Conservation (phyloP, 2,329 filamentous ascomycete genomes). For the Lachnellula occidentalis region DNA sequence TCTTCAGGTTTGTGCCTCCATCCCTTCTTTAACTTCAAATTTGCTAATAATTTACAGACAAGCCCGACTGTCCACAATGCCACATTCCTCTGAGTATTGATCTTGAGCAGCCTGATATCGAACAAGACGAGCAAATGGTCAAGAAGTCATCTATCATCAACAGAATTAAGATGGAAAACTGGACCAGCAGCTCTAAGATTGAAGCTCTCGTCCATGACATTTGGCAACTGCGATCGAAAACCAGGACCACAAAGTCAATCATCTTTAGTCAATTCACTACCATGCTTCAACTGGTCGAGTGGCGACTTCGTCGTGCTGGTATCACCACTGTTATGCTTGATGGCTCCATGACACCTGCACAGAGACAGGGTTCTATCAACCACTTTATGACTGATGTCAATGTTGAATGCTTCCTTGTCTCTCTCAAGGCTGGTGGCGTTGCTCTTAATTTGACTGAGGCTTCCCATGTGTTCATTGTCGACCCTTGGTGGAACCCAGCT, state of each 20-base stretch:
- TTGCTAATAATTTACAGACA: slow-evolving; percentile 34
- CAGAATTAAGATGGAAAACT: slow-evolving; percentile 97
- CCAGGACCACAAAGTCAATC: slow-evolving; percentile 91
- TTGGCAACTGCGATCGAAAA: slow-evolving; percentile 85
- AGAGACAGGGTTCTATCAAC: slow-evolving; percentile 89
- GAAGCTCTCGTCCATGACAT: slow-evolving; percentile 93
- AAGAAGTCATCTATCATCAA: slow-evolving; percentile 99
- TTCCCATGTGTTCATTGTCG: slow-evolving; percentile 89
- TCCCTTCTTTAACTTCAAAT: background rate
- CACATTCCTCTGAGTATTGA: slow-evolving; percentile 89
- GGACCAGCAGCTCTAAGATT: slow-evolving; percentile 97
- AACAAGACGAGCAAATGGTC: slow-evolving; percentile 78
- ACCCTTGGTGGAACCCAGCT: slow-evolving; percentile 99
- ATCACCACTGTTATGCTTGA: slow-evolving; percentile 98
- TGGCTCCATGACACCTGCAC: slow-evolving; percentile 91
- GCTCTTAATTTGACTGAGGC: slow-evolving; percentile 94
- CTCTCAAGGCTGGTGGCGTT: slow-evolving; percentile 91
- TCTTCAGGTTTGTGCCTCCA: slow-evolving; percentile 58
- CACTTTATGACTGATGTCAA: slow-evolving; percentile 95
- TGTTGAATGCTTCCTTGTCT: slow-evolving; percentile 94
- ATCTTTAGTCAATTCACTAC: slow-evolving; percentile 97
- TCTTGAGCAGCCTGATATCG: slow-evolving; percentile 89
- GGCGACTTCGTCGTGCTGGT: slow-evolving; percentile 91
- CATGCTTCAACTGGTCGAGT: slow-evolving; percentile 95
- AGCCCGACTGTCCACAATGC: slow-evolving; percentile 78